Conservation (phyloP, 108 stramenopile species). For the Skeletonema menzelii region DNA sequence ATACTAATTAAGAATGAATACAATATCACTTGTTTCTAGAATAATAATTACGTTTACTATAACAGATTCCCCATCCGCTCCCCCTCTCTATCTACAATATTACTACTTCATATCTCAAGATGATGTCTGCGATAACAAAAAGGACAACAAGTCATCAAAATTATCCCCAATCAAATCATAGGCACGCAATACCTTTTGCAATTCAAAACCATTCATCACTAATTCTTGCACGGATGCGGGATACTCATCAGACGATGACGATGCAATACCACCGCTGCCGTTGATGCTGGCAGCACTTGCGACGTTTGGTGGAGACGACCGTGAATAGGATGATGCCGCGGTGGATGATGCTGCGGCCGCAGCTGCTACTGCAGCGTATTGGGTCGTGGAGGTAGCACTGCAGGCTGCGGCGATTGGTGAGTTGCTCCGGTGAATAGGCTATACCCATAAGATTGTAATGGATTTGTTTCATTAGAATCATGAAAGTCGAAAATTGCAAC, state of each 20-base stretch:
- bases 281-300: constrained; percentile 4
- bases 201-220: constrained; percentile 85
- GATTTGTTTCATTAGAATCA: background rate
- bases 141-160: constrained; percentile 78
- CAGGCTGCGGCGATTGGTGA: constrained; percentile 18
- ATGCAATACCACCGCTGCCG: constrained; percentile 5
- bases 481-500: background rate
- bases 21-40: background rate
- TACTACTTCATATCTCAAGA: background rate
- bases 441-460: background rate
- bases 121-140: constrained; percentile 47
- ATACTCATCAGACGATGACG: constrained; percentile 62
- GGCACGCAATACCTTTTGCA: constrained; percentile 67
- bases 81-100: background rate
- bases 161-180: constrained; percentile 84
- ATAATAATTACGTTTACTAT: background rate
- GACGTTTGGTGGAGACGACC: constrained; percentile 13
- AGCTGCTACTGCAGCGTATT: constrained; percentile 28
- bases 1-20: background rate
- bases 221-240: constrained; percentile 78
- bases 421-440: constrained; percentile 24
- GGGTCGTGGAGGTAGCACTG: constrained; percentile 29
- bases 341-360: constrained; percentile 28
- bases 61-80: background rate
- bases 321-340: constrained; percentile 23